Evolutionary conservation across 2,329 filamentous ascomycete species (phyloP).

Genomic region (Cladorrhinum sp.): DNA sequence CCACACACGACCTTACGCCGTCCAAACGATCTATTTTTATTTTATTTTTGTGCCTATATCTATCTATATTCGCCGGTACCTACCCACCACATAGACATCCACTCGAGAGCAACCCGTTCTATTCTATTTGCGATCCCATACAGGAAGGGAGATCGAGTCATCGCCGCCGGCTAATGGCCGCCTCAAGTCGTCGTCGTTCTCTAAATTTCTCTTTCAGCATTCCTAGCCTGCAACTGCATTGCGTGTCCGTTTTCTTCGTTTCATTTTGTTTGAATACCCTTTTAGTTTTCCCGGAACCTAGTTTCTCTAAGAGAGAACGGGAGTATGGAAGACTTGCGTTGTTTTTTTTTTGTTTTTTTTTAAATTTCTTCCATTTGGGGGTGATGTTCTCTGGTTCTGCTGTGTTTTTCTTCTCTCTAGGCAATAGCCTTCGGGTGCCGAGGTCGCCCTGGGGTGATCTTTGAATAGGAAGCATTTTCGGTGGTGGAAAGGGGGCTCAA

Average conservation of each 20-base stretch:
- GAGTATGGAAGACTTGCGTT: neutral
- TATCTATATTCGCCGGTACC: neutral
- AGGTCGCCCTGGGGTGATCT: neutral
- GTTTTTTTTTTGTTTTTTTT: neutral
- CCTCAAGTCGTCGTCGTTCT: neutral
- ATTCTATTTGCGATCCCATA: conserved; percentile 12
- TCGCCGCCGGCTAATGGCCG: neutral
- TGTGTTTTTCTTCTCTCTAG: neutral
- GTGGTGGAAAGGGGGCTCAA: neutral
- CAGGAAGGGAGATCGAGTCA: neutral
- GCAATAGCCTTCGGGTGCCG: neutral
- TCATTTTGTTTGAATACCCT: conserved; percentile 21
- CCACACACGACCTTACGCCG: conserved; percentile 5
- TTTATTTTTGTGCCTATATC: conserved; percentile 1
- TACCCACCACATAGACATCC: neutral
- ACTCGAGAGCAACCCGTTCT: too few species aligned
- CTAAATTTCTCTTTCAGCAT: neutral
- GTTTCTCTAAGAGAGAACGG: neutral
- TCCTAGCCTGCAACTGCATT: conserved; percentile 3
- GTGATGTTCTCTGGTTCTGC: neutral
- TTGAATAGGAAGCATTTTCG: neutral
- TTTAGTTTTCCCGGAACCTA: neutral
- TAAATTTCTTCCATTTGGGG: neutral
- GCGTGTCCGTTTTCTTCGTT: conserved; percentile 9
- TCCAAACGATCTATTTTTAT: conserved; percentile 1